Evolutionary conservation across 2,329 filamentous ascomycete species (phyloP).

Genomic region (Polychaeton citri): DNA sequence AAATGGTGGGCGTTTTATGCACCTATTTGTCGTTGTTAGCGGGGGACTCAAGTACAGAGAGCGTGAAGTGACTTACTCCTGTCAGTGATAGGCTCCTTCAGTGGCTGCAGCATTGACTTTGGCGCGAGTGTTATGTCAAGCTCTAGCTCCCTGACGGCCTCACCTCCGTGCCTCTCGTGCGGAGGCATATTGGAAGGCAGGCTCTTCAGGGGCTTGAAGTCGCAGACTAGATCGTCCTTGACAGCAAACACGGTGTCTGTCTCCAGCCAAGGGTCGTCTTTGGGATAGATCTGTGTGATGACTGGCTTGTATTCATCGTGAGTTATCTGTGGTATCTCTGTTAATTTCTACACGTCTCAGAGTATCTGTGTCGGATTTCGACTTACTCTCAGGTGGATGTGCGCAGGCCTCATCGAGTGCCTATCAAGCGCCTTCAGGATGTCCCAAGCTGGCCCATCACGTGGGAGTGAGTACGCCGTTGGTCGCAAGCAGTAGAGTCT

Average conservation of each 20-base stretch:
- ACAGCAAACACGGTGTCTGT: slow-evolving; percentile 50
- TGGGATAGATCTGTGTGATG: slow-evolving; percentile 46
- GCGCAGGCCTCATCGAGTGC: slow-evolving; percentile 47
- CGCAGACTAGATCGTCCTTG: slow-evolving; percentile 46
- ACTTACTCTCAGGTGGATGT: slow-evolving; percentile 44
- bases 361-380: background rate
- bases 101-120: slow-evolving; percentile 5
- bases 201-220: slow-evolving; percentile 41
- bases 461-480: slow-evolving; percentile 58
- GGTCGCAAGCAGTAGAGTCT: slow-evolving; percentile 64
- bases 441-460: slow-evolving; percentile 44
- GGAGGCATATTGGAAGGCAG: slow-evolving; percentile 37
- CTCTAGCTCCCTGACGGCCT: slow-evolving; percentile 34
- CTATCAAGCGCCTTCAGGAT: slow-evolving; percentile 42
- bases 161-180: slow-evolving; percentile 19
- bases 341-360: background rate
- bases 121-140: slow-evolving; percentile 48
- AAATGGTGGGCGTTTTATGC: too few species aligned
- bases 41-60: too few species aligned
- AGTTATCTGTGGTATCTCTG: slow-evolving; percentile 18
- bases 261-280: slow-evolving; percentile 43
- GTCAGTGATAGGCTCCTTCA: slow-evolving; percentile 1
- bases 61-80: background rate
- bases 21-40: too few species aligned
- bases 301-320: slow-evolving; percentile 43